These are phyloP conservation scores for Fusarium secorum DNA, from an alignment of 2,329 filamentous ascomycete genomes.

Conservation along the genomic window DNA sequence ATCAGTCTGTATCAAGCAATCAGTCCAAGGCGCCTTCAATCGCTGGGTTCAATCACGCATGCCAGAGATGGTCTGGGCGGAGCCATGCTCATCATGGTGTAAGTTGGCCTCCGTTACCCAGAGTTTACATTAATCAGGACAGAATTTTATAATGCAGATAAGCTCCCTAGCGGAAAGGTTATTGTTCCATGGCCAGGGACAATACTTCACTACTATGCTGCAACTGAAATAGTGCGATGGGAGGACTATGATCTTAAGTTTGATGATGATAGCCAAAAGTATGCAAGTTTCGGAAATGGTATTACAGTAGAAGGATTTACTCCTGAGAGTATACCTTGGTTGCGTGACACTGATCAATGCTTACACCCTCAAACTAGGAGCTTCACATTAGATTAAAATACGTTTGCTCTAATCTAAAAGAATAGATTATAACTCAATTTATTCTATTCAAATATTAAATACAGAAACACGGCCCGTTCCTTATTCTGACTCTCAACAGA, in stretches of 20 bases:
- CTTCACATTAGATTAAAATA: too few species aligned
- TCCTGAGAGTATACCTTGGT: background rate
- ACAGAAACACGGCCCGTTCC: too few species aligned
- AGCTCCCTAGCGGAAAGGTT: background rate
- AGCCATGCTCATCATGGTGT: background rate
- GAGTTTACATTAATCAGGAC: background rate
- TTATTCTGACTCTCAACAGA: too few species aligned
- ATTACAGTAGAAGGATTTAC: background rate
- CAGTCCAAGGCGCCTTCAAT: background rate
- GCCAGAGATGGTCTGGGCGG: background rate
- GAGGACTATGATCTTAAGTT: background rate
- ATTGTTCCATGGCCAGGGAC: background rate
- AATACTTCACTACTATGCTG: background rate
- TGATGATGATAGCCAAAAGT: background rate
- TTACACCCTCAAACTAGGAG: too few species aligned
- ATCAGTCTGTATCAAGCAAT: background rate
- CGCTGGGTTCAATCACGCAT: background rate
- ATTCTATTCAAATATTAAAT: too few species aligned
- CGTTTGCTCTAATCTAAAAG: too few species aligned
- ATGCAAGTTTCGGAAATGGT: background rate
- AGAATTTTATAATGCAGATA: background rate
- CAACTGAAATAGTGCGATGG: background rate
- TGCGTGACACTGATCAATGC: too few species aligned
- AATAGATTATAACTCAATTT: too few species aligned
- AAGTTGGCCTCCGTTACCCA: background rate